phyloP scores from a whole-genome alignment of 2,329 filamentous ascomycete species.

The Arthrinium puccinioides region DNA sequence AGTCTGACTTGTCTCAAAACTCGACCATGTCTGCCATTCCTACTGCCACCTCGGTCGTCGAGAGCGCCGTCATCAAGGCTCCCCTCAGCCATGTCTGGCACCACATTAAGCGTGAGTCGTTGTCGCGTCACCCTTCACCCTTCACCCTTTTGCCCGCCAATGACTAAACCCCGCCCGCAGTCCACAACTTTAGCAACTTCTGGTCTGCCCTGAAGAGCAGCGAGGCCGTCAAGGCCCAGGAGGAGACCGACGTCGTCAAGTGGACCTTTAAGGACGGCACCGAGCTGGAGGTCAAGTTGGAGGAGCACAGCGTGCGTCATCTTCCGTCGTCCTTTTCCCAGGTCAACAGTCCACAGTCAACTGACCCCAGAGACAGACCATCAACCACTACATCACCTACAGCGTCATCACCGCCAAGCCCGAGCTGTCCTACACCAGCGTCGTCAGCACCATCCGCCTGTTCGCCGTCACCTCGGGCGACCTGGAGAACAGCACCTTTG shows the following conservation, averaged over 20 bases:
- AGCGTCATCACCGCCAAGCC: constrained; percentile 61
- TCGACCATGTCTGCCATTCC: constrained; percentile 43
- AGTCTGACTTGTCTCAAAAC: too few species aligned
- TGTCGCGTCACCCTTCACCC: background rate
- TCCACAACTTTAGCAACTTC: constrained; percentile 61
- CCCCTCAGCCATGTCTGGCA: constrained; percentile 64
- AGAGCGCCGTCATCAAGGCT: constrained; percentile 62
- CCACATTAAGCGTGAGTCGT: constrained; percentile 53
- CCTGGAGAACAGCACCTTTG: constrained; percentile 56
- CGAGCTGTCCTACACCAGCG: constrained; percentile 57
- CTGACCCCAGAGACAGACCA: constrained; percentile 34
- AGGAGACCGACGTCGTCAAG: constrained; percentile 61
- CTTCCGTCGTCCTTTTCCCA: background rate
- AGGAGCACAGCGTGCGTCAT: constrained; percentile 61
- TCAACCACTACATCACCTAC: constrained; percentile 72
- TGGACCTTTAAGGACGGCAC: constrained; percentile 68
- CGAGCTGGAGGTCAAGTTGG: constrained; percentile 65
- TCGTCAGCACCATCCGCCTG: constrained; percentile 59
- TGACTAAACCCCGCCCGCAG: constrained; percentile 10
- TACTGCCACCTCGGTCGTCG: constrained; percentile 58
- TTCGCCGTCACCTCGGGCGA: constrained; percentile 61
- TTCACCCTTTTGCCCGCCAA: background rate
- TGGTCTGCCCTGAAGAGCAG: constrained; percentile 55
- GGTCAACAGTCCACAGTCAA: background rate
- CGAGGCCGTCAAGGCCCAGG: constrained; percentile 55